phyloP scores from a whole-genome alignment of 495 filamentous ascomycete species.

The Tricharina praecox region DNA sequence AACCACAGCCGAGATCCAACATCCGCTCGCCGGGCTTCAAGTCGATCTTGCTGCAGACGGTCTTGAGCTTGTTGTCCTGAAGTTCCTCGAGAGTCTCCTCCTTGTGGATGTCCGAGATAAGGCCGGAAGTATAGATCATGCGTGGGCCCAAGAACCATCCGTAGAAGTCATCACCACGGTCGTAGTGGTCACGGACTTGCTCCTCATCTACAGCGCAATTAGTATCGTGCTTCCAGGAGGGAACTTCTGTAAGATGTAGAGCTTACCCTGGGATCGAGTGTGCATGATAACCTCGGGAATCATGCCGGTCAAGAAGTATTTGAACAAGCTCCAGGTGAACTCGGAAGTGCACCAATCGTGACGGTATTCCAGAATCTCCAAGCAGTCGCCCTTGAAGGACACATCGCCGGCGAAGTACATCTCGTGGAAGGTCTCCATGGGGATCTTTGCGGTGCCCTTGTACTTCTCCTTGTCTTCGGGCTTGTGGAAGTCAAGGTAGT shows the following conservation, averaged over 20 bases:
- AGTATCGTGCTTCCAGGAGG: constrained; percentile 5
- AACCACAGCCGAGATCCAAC: constrained; percentile 75
- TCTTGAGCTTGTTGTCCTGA: constrained; percentile 74
- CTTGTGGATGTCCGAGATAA: constrained; percentile 56
- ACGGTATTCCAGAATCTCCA: constrained; percentile 66
- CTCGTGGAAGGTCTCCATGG: constrained; percentile 74
- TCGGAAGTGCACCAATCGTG: constrained; percentile 78
- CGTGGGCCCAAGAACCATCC: constrained; percentile 77
- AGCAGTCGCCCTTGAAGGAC: constrained; percentile 66
- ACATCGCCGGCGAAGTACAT: constrained; percentile 79
- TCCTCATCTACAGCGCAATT: constrained; percentile 49
- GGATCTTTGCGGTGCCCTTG: constrained; percentile 60
- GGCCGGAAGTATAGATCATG: constrained; percentile 78
- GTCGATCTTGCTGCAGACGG: constrained; percentile 73
- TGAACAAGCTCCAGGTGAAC: constrained; percentile 55
- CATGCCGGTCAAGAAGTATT: constrained; percentile 53
- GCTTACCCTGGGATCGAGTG: constrained; percentile 52
- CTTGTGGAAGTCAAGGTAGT: constrained; percentile 73
- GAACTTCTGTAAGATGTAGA: too few species aligned
- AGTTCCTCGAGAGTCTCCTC: constrained; percentile 72
- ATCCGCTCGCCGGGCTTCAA: constrained; percentile 52
- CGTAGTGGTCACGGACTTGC: constrained; percentile 75
- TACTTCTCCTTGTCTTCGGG: constrained; percentile 54
- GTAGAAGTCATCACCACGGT: constrained; percentile 79
- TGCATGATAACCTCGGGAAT: constrained; percentile 65